Conservation (phyloP, 169 alveolate genomes). For the Toxoplasma gondii region DNA sequence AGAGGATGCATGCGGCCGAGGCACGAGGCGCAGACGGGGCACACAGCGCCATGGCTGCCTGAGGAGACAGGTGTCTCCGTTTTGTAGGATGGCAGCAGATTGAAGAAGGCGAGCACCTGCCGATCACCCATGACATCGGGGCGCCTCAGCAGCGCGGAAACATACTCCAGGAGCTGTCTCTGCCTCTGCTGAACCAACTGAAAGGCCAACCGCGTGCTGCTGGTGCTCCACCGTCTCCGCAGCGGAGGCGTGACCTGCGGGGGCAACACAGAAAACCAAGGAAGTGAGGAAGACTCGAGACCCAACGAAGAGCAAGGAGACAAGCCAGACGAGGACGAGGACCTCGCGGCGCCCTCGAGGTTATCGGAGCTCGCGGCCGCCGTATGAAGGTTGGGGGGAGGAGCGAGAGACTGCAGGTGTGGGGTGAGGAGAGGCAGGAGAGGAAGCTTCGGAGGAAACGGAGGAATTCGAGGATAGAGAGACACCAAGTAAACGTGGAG, state of each 20-base stretch:
- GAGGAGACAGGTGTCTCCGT: not conserved
- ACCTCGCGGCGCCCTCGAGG: not conserved
- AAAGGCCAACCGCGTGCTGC: not conserved
- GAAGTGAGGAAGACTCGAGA: not conserved
- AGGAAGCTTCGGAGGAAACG: slow-evolving; percentile 7
- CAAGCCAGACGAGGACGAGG: not conserved
- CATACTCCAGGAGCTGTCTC: not conserved
- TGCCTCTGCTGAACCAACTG: slow-evolving; percentile 40
- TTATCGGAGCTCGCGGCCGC: not conserved
- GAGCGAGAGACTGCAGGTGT: not conserved
- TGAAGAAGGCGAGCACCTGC: slow-evolving; percentile 9
- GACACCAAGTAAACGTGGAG: not conserved
- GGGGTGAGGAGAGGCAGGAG: slow-evolving; percentile 39
- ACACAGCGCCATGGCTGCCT: not conserved
- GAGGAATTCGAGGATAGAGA: not conserved
- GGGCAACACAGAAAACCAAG: not conserved
- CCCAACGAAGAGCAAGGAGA: not conserved
- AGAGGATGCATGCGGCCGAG: not conserved
- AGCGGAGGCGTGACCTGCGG: not conserved
- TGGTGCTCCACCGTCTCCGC: not conserved
- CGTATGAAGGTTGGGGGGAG: not conserved
- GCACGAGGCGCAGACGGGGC: not conserved
- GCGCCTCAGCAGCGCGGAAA: slow-evolving; percentile 2
- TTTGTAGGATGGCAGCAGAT: not conserved
- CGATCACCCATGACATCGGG: slow-evolving; percentile 1